These are phyloP conservation scores for Rubia balearica DNA, from an alignment of 305 asterid species.

Conservation along the genomic window DNA sequence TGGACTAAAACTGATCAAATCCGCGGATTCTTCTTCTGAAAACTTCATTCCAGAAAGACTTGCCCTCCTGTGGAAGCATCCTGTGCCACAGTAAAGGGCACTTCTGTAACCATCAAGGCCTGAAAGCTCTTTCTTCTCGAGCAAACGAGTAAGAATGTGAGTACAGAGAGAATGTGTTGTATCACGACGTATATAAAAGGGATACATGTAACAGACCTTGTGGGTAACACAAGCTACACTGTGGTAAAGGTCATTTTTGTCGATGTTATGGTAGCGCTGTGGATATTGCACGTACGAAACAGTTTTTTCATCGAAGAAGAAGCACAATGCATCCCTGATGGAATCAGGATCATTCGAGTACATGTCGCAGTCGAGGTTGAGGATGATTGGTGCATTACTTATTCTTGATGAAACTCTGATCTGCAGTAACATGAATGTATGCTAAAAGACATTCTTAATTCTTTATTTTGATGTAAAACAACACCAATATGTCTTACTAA, in stretches of 20 bases:
- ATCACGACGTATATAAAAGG: too few relatives aligned
- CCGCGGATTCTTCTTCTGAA: slow-evolving; percentile 18
- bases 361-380: slow-evolving; percentile 88
- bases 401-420: slow-evolving; percentile 66
- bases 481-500: slow-evolving; percentile 31
- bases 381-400: slow-evolving; percentile 74
- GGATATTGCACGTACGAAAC: slow-evolving; percentile 53
- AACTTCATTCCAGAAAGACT: slow-evolving; percentile 45
- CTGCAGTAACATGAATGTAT: slow-evolving; percentile 14
- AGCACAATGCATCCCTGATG: slow-evolving; percentile 56
- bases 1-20: slow-evolving; percentile 11
- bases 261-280: slow-evolving; percentile 40
- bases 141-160: neutral
- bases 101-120: slow-evolving; percentile 58
- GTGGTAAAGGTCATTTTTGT: slow-evolving; percentile 47
- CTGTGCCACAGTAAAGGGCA: slow-evolving; percentile 60
- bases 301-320: slow-evolving; percentile 52
- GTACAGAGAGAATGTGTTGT: too few relatives aligned
- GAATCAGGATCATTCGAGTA: slow-evolving; percentile 65
- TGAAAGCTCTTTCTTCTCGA: slow-evolving; percentile 55
- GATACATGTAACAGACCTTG: slow-evolving; percentile 22
- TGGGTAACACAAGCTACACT: slow-evolving; percentile 21
- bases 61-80: slow-evolving; percentile 70
- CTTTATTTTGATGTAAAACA: too few relatives aligned
- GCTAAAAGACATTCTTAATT: too few relatives aligned